Base-by-base conservation (phyloP, 129 eudicot genomes). In the Arctium lappa region DNA sequence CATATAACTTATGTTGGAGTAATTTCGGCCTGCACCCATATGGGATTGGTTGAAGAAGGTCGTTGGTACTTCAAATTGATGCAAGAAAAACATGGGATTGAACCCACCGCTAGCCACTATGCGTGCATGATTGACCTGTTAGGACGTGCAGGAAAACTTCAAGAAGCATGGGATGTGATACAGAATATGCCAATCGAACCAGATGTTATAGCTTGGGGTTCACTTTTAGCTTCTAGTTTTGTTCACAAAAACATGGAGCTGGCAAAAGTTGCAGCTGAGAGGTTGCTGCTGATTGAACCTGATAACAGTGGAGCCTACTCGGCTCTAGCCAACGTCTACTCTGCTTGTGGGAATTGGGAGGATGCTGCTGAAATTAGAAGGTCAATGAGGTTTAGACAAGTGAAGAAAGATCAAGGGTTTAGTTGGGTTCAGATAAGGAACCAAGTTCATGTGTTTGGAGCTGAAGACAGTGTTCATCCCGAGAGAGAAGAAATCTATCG, bases 1-100 rank as follows among this genome's bases (percentile, higher is more conserved):
- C 98, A 91, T 90, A 88, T 91, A 87, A 93, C 98, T 72, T 93
- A 91, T 74, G 93, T 93, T 16, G 98, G 97, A 34, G 97, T 93
- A 39, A 85, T 93, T 22, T 91, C 98, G 80, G 98, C 98, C 12
- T 93, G 98, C 84, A 91, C 94, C 13, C 98, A 93, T 80, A 89
- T 91, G 86, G 98, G 98, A 11, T 88, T 89, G 82, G 94, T 93
- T 32, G 88, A 86, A 74, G 76, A 84, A 82, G 98, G 97, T 8
- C 90, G 88, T 31, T 13, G 69, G 5, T 93, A 91, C 74, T 93
- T 88, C 48, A 84, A 80, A 80, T 34, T 80, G 90, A 90, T 93
- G 97, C 89, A 85, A 86, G 89, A 90, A 72, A 84, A 75, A 53
- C 97, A 93, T 40, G 70, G 90, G 74, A 91, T 93, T 65, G 90